Percentiles rank a stretch among this genome's conserved stretches.
These are phyloP conservation scores for Stagonosporopsis rhizophila DNA, from an alignment of 2,329 filamentous ascomycete genomes.

Conservation along the genomic window DNA sequence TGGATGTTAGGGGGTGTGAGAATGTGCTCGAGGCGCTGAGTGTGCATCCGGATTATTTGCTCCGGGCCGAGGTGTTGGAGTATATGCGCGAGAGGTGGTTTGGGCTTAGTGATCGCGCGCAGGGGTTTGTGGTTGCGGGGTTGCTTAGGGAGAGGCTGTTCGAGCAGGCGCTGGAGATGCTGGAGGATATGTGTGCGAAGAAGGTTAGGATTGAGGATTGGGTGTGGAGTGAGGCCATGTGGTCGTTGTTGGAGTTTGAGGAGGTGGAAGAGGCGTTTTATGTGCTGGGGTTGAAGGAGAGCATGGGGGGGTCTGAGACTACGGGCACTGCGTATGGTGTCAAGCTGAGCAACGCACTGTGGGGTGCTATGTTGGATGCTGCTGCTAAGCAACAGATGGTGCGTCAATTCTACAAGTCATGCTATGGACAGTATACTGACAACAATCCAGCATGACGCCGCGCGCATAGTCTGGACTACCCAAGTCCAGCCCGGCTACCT, in stretches of 20 bases:
- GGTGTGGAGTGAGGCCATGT: slow-evolving; percentile 80
- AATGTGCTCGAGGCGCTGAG: slow-evolving; percentile 75
- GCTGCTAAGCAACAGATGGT: slow-evolving; percentile 70
- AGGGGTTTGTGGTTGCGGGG: slow-evolving; percentile 73
- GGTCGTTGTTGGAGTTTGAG: slow-evolving; percentile 72
- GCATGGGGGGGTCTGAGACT: slow-evolving; percentile 15
- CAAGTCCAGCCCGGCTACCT: slow-evolving; percentile 67
- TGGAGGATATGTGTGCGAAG: slow-evolving; percentile 70
- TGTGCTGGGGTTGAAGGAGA: slow-evolving; percentile 62
- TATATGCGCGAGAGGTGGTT: slow-evolving; percentile 80
- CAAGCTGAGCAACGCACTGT: slow-evolving; percentile 62
- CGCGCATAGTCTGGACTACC: slow-evolving; percentile 73
- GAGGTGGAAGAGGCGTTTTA: slow-evolving; percentile 80
- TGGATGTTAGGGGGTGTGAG: slow-evolving; percentile 73
- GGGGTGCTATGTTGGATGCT: slow-evolving; percentile 77
- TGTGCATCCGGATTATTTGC: slow-evolving; percentile 83
- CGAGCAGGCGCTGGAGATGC: slow-evolving; percentile 75
- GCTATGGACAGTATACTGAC: slow-evolving; percentile 3
- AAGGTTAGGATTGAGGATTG: slow-evolving; percentile 67
- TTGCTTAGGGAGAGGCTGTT: slow-evolving; percentile 82
- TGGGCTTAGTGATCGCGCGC: slow-evolving; percentile 65
- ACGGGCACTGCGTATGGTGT: slow-evolving; percentile 32
- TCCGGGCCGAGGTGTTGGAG: slow-evolving; percentile 73
- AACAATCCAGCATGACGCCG: slow-evolving; percentile 63
- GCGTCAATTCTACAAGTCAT: slow-evolving; percentile 16